phyloP scores from a whole-genome alignment of 176 grass and related monocot species.

The Oryza meyeriana region DNA sequence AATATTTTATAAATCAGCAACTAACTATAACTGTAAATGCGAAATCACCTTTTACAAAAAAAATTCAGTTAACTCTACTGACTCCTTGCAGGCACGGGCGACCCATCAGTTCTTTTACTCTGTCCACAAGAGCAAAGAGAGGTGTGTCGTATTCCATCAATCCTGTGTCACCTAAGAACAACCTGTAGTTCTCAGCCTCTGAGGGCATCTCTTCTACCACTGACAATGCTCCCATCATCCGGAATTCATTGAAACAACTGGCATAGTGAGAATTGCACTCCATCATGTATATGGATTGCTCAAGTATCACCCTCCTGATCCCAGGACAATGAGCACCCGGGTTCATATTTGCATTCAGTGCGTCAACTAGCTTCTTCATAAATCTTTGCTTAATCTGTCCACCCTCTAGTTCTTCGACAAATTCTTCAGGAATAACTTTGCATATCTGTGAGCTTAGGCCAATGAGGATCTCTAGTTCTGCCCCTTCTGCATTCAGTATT shows the following conservation, averaged over 20 bases:
- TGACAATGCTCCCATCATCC: not conserved
- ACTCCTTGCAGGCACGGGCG: too few relatives aligned
- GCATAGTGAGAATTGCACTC: not conserved
- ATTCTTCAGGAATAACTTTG: not conserved
- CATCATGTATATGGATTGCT: slow-evolving; percentile 2
- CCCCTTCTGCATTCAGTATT: not conserved
- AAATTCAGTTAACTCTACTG: too few relatives aligned
- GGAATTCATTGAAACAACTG: not conserved
- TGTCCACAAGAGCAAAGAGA: too few relatives aligned
- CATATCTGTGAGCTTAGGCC: slow-evolving; percentile 7
- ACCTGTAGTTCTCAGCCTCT: not conserved
- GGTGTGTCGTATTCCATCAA: not conserved
- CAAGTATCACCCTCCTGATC: slow-evolving; percentile 20
- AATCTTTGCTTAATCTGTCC: not conserved
- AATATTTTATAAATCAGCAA: too few relatives aligned
- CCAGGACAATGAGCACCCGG: not conserved
- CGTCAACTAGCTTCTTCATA: not conserved
- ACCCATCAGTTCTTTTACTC: too few relatives aligned
- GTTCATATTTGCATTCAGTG: not conserved
- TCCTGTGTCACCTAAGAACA: not conserved
- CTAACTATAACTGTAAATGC: too few relatives aligned
- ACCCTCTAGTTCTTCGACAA: not conserved
- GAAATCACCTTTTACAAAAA: too few relatives aligned
- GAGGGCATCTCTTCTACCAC: not conserved
- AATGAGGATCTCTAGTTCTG: not conserved